Base-by-base conservation (phyloP, 2,329 filamentous ascomycete genomes). In the Stachybotrys elegans region DNA sequence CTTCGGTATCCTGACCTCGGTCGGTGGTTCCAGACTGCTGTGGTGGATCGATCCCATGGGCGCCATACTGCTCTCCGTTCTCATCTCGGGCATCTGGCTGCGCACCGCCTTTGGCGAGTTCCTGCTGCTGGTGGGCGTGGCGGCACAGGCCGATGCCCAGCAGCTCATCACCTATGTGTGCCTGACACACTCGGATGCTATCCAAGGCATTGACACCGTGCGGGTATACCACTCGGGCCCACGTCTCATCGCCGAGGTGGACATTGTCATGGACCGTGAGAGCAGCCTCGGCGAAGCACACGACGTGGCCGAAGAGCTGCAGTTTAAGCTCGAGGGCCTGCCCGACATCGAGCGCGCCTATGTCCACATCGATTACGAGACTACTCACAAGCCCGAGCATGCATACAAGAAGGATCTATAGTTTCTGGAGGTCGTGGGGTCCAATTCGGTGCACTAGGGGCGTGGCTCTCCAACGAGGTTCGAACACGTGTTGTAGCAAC, bases 41-140 rank as follows among this genome's bases (percentile, higher is more conserved):
- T 96, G 92, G 92, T 97, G 89, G 88, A 83, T 98, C 51, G 93
- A 98, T 67, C 90, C 93, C 0, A 82, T 87, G 70, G 93, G 93
- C 35, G 92, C 93, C 56, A 86, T 97, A 54, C 63, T 93, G 16
- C 73, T 97, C 27, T 94, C 88, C 2, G 65, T 84, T 9, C 65
- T 95, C 31, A 91, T 97, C 59, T 82, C 86, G 21, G 70, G 67
- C 41, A 76, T 95, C 48, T 98, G 93, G 93, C 71, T 89, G 29
- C 76, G 80, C 49, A 95, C 92, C 0, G 89, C 91, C 1, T 94
- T 90, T 57, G 76, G 77, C 45, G 92, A 98, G 68, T 97, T 97
- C 65, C 75, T 95, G 62, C 76, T 96, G 25, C 76, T 98, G 6
- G 90, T 98, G 39, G 93, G 93, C 39, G 87, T 95, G 3, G 86